Base-by-base conservation (phyloP, 2,329 filamentous ascomycete genomes). In the Nothophoma quercina region DNA sequence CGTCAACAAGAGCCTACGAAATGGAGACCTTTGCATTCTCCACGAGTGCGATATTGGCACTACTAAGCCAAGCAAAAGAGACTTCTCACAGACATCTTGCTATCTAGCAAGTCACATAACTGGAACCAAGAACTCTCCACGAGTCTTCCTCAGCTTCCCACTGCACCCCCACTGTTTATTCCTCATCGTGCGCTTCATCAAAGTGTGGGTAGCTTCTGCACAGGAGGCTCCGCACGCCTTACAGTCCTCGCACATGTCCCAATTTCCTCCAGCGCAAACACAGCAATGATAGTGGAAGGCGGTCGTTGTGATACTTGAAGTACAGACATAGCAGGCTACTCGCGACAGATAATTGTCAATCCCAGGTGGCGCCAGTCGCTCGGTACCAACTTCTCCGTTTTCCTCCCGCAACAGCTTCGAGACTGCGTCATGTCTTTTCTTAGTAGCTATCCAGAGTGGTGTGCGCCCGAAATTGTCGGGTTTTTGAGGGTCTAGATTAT, bases 401-500 rank as follows among this genome's bases (percentile, higher is more conserved):
- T 38, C 9, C 13, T 3, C 35, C 5, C 3, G 5, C 5, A 38
- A n/a, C 9, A 34, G 34, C 28, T 50, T 35, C 12, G 16, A 43
- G n/a, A 42, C 46, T 42, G 46, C 46, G 26, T 2, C 6, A 30
- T 50, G 38, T 16, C 36, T 21, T 35, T 50, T 50, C 38, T 35
- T 43, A 15, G 10, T 16, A 19, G 46, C 46, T 19, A 50, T 50
- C 29, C 36, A 35, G 29, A 21, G 29, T 6, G 46, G 46, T n/a
- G 9, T 50, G 6, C 32, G 29, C 30, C 46, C 46, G 28, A 50
- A 50, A 7, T 28, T 50, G 29, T 50, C 39, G 5, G 46, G 9
- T 4, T 28, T 29, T 35, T 13, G 38, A 46, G 48, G 40, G 26
- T 52, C 41, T 3, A 46, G 9, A 6, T 28, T 36, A 18, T 46